Base-by-base conservation (phyloP, 257 asterid genomes). In the Knoxia roxburghii region DNA sequence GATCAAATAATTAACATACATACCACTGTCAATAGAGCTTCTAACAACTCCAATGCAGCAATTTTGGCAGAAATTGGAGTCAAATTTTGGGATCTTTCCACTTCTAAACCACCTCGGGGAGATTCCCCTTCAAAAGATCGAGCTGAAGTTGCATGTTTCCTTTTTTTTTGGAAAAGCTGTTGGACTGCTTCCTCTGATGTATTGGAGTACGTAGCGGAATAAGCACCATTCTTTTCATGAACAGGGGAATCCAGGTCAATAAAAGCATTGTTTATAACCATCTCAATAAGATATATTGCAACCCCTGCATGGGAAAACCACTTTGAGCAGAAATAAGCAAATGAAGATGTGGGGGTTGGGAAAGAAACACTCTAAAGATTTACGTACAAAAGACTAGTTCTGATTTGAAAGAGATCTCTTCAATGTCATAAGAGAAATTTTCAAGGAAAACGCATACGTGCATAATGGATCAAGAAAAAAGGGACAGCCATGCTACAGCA, bases 1-100 rank as follows among this genome's bases (percentile, higher is more conserved):
- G 20, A 37, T 48, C 30, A 21, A 61, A 27, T 65, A 65, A 46
- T 21, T 46, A 29, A 27, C 41, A n/a, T 62, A 70, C 84, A 58
- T 79, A 93, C 99, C 92, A 84, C 87, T 62, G 79, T 80, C 30
- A 94, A 78, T 74, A 94, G 93, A 60, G 90, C 76, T 76, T 90
- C 96, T 69, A 90, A 78, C 43, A 86, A 80, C 86, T 90, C 95
- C 77, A 93, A 48, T 21, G 97, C 97, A 53, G 99, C 95, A 73
- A 87, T 80, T 84, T 79, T 88, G 74, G 88, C 73, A 66, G 89
- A 69, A 62, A 84, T 61, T 67, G 89, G 82, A 62, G 81, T 68
- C 72, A 43, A 64, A 75, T 69, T 72, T 55, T 65, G 75, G 53
- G 73, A 68, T 40, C 48, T 54, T 76, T 76, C 87, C 49, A 67